A percentile compares a stretch with the other conserved stretches of the same genome.
Evolutionary conservation across 2,329 filamentous ascomycete genomes (phyloP).

Genomic region (Talaromyces sp.): DNA sequence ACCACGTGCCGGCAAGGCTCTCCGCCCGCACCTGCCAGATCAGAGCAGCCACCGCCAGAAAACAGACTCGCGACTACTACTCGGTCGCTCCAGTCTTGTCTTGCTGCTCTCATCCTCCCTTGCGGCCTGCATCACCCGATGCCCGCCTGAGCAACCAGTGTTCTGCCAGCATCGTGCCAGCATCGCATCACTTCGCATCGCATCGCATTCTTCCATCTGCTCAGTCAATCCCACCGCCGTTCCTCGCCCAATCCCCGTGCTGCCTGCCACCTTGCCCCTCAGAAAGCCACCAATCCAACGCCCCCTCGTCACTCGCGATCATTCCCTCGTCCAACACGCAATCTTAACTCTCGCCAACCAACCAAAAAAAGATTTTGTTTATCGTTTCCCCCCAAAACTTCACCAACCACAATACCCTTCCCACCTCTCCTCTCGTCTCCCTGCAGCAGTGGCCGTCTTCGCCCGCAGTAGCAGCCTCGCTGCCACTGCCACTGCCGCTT

Average conservation of each 20-base stretch:
- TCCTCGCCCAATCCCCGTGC: background rate
- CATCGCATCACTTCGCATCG: background rate
- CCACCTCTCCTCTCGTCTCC: background rate
- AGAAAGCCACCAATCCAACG: slow-evolving; percentile 1
- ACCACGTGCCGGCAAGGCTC: background rate
- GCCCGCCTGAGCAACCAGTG: background rate
- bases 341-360: background rate
- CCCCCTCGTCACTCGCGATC: background rate
- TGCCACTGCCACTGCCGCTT: background rate
- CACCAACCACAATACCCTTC: background rate
- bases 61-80: too few relatives aligned
- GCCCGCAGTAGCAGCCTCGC: slow-evolving; percentile 3
- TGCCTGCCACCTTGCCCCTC: background rate
- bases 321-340: background rate
- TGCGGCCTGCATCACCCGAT: slow-evolving; percentile 5
- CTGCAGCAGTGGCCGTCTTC: slow-evolving; percentile 1
- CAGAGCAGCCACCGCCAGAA: too few relatives aligned
- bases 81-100: too few relatives aligned
- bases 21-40: background rate
- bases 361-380: background rate
- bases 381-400: background rate
- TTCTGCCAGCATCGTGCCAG: background rate
- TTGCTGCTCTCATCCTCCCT: slow-evolving; percentile 3
- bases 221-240: slow-evolving; percentile 1
- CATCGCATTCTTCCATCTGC: background rate